Evolutionary conservation across 441 rosid genomes (phyloP), one percentile per base, ranked within the genome.

Genomic region (Kokia cookei): DNA sequence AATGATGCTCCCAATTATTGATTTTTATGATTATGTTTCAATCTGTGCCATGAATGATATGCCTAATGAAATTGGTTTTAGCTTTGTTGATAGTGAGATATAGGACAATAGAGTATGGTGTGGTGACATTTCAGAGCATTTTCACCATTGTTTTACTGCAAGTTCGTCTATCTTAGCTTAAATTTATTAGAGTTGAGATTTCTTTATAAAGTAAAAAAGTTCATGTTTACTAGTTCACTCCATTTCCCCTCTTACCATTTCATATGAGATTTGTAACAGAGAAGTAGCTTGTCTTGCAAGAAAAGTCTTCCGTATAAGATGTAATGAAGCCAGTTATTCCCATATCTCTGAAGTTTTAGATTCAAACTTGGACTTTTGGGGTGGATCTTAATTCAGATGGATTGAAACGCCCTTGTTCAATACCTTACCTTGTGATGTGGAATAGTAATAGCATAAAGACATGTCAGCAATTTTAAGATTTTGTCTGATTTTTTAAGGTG

Each of bases 401-500:
- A 17, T 40, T 19, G 50, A 11, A 5, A 10, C 14, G 27, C 50
- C 26, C 29, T 40, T 37, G 47, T 40, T 19, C 42, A 40, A 9
- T 64, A 27, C 9, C 68, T 40, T 40, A 9, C 58, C 2, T 19
- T 27, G 47, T 55, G 19, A 0, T 43, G 17, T 43, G 24, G 40
- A 45, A 42, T 7, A 47, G 45, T 58, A n/a, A 17, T 53, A 53
- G 19, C 24, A 70, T 14, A 4, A 53, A 53, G 43, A 42, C 35
- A 24, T 45, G 37, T 71, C 17, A 53, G 43, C 24, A 29, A 53
- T 74, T 11, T 45, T 13, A 27, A 14, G 13, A 32, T 7, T 26
- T 57, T 64, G 59, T 51, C 47, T 48, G 55, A 58, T 59, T 42
- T 76, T 57, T 75, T 37, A 62, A 72, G 70, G 11, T 43, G 42